phyloP scores from a whole-genome alignment of 805 yeast genomes.

The Saturnispora zaruensis region DNA sequence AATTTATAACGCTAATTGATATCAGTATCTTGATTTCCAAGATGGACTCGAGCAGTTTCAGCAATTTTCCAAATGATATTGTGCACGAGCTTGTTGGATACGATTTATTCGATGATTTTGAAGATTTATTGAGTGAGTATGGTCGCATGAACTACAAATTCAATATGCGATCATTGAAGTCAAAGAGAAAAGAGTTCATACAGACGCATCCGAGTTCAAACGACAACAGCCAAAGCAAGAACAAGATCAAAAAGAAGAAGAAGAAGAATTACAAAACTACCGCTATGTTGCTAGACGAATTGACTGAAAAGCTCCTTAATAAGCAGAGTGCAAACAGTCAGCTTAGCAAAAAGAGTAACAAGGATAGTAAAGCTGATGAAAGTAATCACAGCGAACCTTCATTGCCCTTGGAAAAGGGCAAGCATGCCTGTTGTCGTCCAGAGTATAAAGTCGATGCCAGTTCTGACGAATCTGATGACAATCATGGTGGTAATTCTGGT shows the following conservation, averaged over 20 bases:
- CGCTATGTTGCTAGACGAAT: conserved; percentile 8
- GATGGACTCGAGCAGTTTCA: conserved; percentile 16
- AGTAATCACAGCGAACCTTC: background rate
- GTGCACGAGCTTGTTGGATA: conserved; percentile 5
- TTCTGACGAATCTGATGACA: background rate
- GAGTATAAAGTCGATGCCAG: background rate
- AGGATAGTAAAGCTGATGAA: background rate
- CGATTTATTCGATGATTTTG: conserved; percentile 11
- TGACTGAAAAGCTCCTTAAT: conserved; percentile 6
- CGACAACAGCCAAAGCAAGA: background rate
- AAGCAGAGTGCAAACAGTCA: conserved; percentile 3
- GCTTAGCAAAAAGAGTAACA: background rate
- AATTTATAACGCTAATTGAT: conserved; percentile 21
- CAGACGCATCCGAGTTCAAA: background rate
- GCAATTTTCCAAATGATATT: conserved; percentile 20
- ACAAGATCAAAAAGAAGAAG: background rate
- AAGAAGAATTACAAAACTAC: conserved; percentile 3
- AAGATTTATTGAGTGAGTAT: conserved; percentile 12
- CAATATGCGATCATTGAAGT: conserved; percentile 3
- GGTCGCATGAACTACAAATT: conserved; percentile 22
- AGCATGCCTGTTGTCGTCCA: conserved; percentile 9
- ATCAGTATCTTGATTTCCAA: conserved; percentile 18
- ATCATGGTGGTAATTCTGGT: background rate
- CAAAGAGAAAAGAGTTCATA: background rate
- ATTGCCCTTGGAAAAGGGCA: conserved; percentile 5